Conservation (phyloP, 306 rosid genomes). For the Medicago truncatula region DNA sequence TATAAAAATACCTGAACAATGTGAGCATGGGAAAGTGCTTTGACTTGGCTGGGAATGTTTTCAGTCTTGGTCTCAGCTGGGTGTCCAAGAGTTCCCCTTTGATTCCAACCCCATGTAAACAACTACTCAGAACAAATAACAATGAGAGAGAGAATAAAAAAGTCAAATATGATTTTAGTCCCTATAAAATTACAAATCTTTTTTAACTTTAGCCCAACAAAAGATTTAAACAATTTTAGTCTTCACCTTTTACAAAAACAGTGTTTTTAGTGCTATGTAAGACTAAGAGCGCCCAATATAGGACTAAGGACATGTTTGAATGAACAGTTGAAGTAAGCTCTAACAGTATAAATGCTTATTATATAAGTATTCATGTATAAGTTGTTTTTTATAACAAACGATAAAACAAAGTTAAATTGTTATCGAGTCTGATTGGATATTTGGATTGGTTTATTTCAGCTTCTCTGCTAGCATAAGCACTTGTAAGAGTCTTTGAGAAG, state of each 20-base stretch:
- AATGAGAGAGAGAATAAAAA: constrained; percentile 2
- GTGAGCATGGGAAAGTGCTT: constrained; percentile 72
- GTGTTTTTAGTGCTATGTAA: neutral
- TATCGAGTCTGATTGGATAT: too few species aligned
- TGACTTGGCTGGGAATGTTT: constrained; percentile 92
- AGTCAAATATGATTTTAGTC: neutral
- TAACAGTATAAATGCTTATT: neutral
- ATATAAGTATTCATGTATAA: neutral
- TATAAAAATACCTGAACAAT: constrained; percentile 76
- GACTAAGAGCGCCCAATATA: neutral
- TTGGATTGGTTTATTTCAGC: too few species aligned
- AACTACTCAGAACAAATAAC: constrained; percentile 50
- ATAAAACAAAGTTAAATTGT: neutral
- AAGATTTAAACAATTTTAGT: neutral
- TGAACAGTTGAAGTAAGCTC: neutral
- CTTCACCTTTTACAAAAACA: neutral
- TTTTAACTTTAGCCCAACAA: neutral
- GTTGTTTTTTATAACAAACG: neutral
- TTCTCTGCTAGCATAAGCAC: too few species aligned
- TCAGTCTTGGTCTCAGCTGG: constrained; percentile 84
- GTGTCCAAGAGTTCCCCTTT: constrained; percentile 96
- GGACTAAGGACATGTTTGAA: neutral
- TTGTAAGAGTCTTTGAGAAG: too few species aligned
- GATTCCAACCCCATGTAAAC: constrained; percentile 99
- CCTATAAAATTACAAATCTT: neutral